Conservation (phyloP, 2,329 filamentous ascomycete species). For the Aspergillus spinulosporus region DNA sequence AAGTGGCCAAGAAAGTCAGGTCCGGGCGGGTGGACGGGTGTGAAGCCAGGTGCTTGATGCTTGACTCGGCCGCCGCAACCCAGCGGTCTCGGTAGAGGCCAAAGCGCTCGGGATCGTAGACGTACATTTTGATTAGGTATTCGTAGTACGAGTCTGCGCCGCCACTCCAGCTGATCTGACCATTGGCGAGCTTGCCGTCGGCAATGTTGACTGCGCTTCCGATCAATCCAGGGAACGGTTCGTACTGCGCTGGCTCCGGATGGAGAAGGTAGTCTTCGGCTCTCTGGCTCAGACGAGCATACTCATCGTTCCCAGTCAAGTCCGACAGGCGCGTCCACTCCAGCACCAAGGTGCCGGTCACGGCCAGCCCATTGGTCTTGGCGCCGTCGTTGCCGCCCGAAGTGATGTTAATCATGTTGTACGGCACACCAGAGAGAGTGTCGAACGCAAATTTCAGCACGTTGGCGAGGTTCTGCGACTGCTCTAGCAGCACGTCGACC, state of each 20-base stretch:
- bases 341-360: conserved; percentile 73
- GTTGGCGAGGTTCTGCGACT: conserved; percentile 69
- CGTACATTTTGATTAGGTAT: conserved; percentile 87
- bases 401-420: conserved; percentile 65
- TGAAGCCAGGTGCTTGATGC: conserved; percentile 70
- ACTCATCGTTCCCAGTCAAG: conserved; percentile 66
- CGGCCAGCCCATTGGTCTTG: conserved; percentile 69
- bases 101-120: conserved; percentile 71
- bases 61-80: conserved; percentile 72
- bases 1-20: conserved; percentile 62
- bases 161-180: conserved; percentile 71
- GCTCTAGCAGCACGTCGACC: conserved; percentile 62
- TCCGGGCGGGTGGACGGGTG: conserved; percentile 67
- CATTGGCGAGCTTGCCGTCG: conserved; percentile 67
- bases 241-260: conserved; percentile 61
- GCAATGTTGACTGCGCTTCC: conserved; percentile 66
- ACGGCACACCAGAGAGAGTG: conserved; percentile 72
- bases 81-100: conserved; percentile 69
- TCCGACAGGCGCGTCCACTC: conserved; percentile 84
- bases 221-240: conserved; percentile 76
- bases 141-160: conserved; percentile 82
- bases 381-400: conserved; percentile 53
- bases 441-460: conserved; percentile 75
- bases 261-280: conserved; percentile 69
- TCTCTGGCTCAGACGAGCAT: conserved; percentile 65